Evolutionary conservation across 2,329 filamentous ascomycete species (phyloP), one percentile per base, ranked within the genome.

Genomic region (Pestalotiopsis sp.): DNA sequence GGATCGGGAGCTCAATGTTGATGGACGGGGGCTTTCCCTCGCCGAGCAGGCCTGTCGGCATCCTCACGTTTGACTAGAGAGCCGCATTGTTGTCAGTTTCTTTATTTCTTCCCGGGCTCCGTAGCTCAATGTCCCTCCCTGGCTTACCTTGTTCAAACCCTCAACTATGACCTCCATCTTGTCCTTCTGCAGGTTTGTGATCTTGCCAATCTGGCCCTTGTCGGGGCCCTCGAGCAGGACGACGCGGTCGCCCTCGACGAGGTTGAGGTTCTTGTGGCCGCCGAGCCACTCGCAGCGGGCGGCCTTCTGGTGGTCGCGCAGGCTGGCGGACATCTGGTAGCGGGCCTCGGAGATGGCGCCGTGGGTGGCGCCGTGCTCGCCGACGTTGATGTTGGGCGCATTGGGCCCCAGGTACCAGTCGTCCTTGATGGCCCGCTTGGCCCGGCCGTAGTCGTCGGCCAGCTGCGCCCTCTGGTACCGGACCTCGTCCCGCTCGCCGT

Each of bases 151-250:
- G 76, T 92, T 90, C 70, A 90, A 74, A 27, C 86, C 88, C 70
- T 89, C 84, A 58, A 95, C 81, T n/a, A 81, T 84, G 60, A 93
- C 83, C 70, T 86, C 86, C 70, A 89, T 90, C 60, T 81, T 83
- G 12, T 85, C 80, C 4, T 76, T 70, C 72, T 89, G 82, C 60
- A 97, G 83, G 1, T 83, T 79, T 69, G 78, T 80, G 59, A 98
- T 88, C n/a, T 83, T 83, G 65, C 93, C 93, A 80, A 99, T 96
- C 83, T 91, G 93, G 75, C 94, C 94, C 83, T 91, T 92, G 76
- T 96, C 92, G 45, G 86, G 87, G 9, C 95, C 95, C 70, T 91
- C 89, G 66, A 94, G 82, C 69, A 98, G 83, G 66, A 95, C 93
- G 40, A 98, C 94, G 69, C 96, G 88, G 80, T 98, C 96, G 6